Base-by-base conservation (phyloP, 495 filamentous ascomycete genomes). In the Penicillium egyptiacum region DNA sequence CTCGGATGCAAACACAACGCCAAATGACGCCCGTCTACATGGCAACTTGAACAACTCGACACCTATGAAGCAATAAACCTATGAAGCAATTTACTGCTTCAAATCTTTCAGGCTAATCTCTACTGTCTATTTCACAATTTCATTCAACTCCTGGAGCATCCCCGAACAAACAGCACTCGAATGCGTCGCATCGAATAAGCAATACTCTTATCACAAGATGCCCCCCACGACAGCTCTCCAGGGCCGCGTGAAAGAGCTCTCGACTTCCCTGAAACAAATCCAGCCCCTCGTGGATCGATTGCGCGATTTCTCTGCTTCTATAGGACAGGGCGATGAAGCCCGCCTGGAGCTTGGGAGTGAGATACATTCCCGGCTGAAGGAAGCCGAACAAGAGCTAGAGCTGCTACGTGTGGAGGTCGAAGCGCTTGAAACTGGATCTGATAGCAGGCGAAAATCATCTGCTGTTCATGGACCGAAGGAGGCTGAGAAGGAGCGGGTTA, bases 311-410 rank as follows among this genome's bases (percentile, higher is more conserved):
- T 80, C 86, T 37, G 82, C 86, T 58, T 79, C 81, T 78, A 33
- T 79, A 80, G 58, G 77, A 66, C 69, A 79, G 57, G 84, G 84
- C 11, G 81, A 83, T 47, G 82, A 90, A 64, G 84, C 84, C 9
- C 82, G 88, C 31, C 55, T 86, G n/a, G 94, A 96, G 66, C 82
- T 98, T 9, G 83, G 83, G 48, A 72, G 83, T 22, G 90, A 94
- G 67, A 96, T 97, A 54, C 90, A 90, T 63, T 83, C 89, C 60
- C 79, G 81, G 50, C 74, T 98, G 46, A 89, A 90, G 64, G 89
- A 94, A 53, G 84, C 90, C 46, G 91, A 97, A 68, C 86, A 92
- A 33, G 90, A 96, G 55, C 80, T 96, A 46, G 93, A 96, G 67
- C 70, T 94, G 12, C 62, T 98, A 52, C 79, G 80, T 23, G 88